A percentile compares a stretch with the other conserved stretches of the same genome.
phyloP scores from a whole-genome alignment of 129 eudicot genomes.

The Oenanthe sinensis region DNA sequence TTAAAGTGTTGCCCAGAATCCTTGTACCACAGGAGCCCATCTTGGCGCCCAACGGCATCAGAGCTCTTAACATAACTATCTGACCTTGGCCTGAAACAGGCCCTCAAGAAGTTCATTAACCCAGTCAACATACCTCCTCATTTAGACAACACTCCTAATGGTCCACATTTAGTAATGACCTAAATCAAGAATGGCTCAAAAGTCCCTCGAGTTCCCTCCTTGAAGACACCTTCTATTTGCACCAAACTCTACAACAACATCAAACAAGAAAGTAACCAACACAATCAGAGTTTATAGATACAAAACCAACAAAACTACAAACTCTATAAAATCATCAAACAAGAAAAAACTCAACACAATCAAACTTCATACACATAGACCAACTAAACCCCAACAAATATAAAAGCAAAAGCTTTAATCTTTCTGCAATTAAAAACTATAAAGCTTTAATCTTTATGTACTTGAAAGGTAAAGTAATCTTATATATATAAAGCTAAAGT shows the following conservation, averaged over 20 bases:
- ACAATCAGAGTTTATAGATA: constrained; percentile 18
- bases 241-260: constrained; percentile 5
- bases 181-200: constrained; percentile 4
- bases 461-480: background rate
- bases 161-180: constrained; percentile 42
- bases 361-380: background rate
- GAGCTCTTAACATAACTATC: constrained; percentile 8
- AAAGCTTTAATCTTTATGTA: constrained; percentile 1
- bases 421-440: background rate
- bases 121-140: constrained; percentile 27
- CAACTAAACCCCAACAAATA: background rate
- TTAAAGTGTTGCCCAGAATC: constrained; percentile 64
- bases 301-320: background rate
- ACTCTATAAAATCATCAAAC: background rate
- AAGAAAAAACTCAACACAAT: background rate
- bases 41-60: constrained; percentile 10
- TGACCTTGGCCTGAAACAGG: constrained; percentile 9
- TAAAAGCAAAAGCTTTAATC: background rate
- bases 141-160: constrained; percentile 21
- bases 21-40: constrained; percentile 13
- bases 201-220: constrained; percentile 11
- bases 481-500: background rate
- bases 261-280: constrained; percentile 9
- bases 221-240: background rate
- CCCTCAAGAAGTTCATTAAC: constrained; percentile 8